Evolutionary conservation across 2,329 filamentous ascomycete species (phyloP).

Genomic region (Trichoderma cornu-damae): DNA sequence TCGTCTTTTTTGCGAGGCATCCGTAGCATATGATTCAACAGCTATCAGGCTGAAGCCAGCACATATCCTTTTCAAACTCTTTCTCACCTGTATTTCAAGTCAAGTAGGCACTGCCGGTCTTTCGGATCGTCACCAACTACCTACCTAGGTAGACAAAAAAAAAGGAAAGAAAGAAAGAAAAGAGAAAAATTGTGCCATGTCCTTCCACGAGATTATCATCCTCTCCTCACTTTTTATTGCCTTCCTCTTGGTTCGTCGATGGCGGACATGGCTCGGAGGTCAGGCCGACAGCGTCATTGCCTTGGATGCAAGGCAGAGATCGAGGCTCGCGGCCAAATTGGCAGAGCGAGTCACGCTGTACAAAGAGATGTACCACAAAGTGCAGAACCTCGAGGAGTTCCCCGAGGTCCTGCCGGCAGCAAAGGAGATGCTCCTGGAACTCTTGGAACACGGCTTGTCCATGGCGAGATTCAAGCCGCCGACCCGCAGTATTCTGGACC

Average conservation of each 20-base stretch:
- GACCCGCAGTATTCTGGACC: conserved; percentile 10
- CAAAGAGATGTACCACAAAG: conserved; percentile 21
- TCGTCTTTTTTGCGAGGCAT: neutral
- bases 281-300: neutral
- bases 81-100: neutral
- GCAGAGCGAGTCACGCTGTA: conserved; percentile 9
- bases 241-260: neutral
- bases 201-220: neutral
- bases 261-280: neutral
- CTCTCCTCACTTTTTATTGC: neutral
- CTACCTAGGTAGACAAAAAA: no score
- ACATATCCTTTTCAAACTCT: neutral
- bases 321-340: neutral
- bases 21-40: neutral
- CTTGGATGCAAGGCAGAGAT: neutral
- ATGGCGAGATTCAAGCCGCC: neutral
- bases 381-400: conserved; percentile 22
- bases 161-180: no score
- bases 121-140: neutral
- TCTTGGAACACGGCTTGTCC: neutral
- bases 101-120: neutral
- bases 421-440: conserved; percentile 16
- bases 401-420: conserved; percentile 18
- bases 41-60: neutral
- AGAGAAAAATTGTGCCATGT: neutral